Conservation (phyloP, 73 alveolate species). For the Blepharisma stoltei region DNA sequence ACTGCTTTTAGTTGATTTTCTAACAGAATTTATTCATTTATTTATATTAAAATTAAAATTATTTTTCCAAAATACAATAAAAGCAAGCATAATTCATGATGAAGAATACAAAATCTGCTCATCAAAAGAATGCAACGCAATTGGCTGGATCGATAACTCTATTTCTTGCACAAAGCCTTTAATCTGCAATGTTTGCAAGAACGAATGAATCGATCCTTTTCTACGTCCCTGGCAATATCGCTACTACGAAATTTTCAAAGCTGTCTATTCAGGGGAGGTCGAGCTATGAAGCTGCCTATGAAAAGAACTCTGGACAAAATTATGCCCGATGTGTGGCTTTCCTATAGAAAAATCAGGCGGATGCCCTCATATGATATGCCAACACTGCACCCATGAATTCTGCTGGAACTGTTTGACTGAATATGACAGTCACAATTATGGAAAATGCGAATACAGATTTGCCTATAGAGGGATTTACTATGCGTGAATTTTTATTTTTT, state of each 20-base stretch:
- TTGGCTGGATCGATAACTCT: constrained; percentile 8
- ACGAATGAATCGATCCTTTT: background rate
- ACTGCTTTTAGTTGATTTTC: no score
- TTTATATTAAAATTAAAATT: no score
- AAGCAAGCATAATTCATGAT: background rate
- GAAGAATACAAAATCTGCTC: background rate
- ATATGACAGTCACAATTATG: constrained; percentile 48
- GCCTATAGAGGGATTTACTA: background rate
- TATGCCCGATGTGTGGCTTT: constrained; percentile 94
- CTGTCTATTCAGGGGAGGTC: background rate
- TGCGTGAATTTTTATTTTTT: no score
- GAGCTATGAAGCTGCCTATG: constrained; percentile 27
- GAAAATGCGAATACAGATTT: background rate
- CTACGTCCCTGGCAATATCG: background rate
- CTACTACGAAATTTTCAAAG: background rate
- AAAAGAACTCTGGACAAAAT: constrained; percentile 60
- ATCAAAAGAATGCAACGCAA: background rate
- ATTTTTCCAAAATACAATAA: no score
- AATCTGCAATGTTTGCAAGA: background rate
- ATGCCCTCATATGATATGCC: constrained; percentile 93
- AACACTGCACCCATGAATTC: constrained; percentile 82
- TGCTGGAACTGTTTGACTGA: constrained; percentile 90
- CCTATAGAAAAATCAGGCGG: constrained; percentile 94
- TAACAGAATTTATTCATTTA: no score
- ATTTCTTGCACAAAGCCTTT: background rate